Evolutionary conservation across 129 eudicot genomes (phyloP), one percentile per base, ranked within the genome.

Genomic region (Cynara cardunculus): DNA sequence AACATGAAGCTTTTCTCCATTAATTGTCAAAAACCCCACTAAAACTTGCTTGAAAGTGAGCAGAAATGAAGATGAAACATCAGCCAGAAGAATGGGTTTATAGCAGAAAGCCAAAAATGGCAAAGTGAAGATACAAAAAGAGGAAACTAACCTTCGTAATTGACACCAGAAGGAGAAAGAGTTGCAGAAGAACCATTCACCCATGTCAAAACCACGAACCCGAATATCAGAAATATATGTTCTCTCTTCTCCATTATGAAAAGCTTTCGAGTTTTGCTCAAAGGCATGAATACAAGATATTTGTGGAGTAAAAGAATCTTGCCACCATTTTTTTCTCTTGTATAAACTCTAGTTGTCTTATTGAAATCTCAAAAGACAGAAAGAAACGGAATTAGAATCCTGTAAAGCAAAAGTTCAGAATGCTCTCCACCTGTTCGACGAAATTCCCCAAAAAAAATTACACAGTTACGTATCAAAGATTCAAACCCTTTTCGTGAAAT

Each of bases 141-240:
- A 2, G 34, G 3, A 78, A 71, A 49, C 91, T 83, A 71, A 92
- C 99, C 99, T 94, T 94, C 98, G 85, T 90, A 90, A 82, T 94
- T 94, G n/a, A 94, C 89, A 64, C 98, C 98, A 82, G 97, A 71
- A 77, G 98, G 97, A 89, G 98, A 94, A 69, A 94, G 98, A 83
- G 92, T 86, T 30, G 98, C 91, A 89, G 90, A 87, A 64, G 87
- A 84, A 80, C 49, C 79, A 86, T 83, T 81, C 82, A 94, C 26
- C 75, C 88, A 72, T 32, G 66, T 69, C 75, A 92, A 84, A 82
- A 89, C 62, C 82, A 89, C 44, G 6, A 92, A 84, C 71, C 80
- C 81, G 34, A 86, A 46, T 7, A 78, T 53, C 85, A 83, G 71
- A 18, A 81, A 72, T 81, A 81, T 12, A 69, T 9, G 28, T 30